Base-by-base conservation (phyloP, 352 stramenopile species). In the Pythium vanterpoolii region DNA sequence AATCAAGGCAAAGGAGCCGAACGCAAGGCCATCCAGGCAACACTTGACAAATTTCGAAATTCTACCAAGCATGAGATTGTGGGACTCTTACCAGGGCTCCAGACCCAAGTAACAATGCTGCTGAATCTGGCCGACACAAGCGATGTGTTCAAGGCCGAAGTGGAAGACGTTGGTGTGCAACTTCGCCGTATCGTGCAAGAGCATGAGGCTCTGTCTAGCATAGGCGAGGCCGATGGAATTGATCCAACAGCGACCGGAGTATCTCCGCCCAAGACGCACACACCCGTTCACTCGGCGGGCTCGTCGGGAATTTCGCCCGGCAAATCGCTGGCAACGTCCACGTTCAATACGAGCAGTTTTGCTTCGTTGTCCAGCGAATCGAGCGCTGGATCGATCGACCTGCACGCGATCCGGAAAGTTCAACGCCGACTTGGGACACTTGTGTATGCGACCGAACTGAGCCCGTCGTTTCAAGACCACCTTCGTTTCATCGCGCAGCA, bases 41-140 rank as follows among this genome's bases (percentile, higher is more conserved):
- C 82, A 18, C 69, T 96, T 0, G 88, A 97, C 48, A 86, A 87
- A 36, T 80, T 96, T 10, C 77, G 89, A 3, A 94, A 93, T 38
- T 86, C 83, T 2, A 56, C 63, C 3, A 95, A 94, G 55, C 62
- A 70, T 23, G 88, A 96, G 18, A 82, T 96, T 21, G 55, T 81
- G 24, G 53, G 71, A n/a, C 66, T 96, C 0, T 59, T 96, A 3
- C 74, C 80, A 1, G 24, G 68, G 10, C 50, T 97, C 1, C 72
- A 93, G 44, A 64, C 73, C 10, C 87, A 95, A 56, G 71, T 86
- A 11, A 60, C 38, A 6, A 73, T 74, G 57, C 59, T 95, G 18
- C 60, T 56, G 1, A 73, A 74, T 18, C 55, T 93, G 9, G 61
- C 59, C 4, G 79, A 75, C 31, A 82, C 93, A 51, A 71, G 60